Conservation (phyloP, 371 early-diverging fungal genomes). For the Mucor lusitanicus region DNA sequence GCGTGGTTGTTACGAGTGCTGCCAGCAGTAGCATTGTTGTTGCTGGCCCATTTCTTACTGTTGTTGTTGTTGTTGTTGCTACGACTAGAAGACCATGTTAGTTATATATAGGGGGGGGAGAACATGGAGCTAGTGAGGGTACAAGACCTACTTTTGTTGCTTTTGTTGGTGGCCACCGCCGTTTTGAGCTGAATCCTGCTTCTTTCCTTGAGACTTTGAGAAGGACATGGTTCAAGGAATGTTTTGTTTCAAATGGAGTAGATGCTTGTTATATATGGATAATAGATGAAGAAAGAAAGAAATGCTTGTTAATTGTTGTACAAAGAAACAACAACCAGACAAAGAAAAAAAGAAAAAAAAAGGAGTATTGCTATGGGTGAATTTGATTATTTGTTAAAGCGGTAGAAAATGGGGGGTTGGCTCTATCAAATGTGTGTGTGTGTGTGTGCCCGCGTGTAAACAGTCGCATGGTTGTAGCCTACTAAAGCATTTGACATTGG, state of each 20-base stretch:
- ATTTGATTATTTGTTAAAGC: background rate
- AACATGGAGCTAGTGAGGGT: background rate
- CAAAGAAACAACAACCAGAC: background rate
- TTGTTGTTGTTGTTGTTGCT: slow-evolving; percentile 33
- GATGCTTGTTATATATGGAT: background rate
- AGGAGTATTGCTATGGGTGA: background rate
- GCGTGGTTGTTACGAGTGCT: slow-evolving; percentile 15
- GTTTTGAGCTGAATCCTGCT: slow-evolving; percentile 30
- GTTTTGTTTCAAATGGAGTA: background rate
- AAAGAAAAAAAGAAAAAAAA: background rate
- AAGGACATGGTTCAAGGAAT: slow-evolving; percentile 19
- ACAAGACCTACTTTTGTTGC: slow-evolving; percentile 7
- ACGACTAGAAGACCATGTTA: background rate
- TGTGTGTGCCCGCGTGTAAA: background rate
- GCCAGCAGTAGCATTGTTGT: slow-evolving; percentile 1
- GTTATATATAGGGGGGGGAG: no score
- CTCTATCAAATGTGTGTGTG: background rate
- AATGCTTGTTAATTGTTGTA: background rate
- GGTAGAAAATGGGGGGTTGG: background rate
- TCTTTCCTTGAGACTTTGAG: slow-evolving; percentile 41
- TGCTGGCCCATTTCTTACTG: slow-evolving; percentile 40
- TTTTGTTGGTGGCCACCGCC: slow-evolving; percentile 10
- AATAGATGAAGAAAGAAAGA: background rate
- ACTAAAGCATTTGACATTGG: no score
- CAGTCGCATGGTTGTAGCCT: background rate